Evolutionary conservation across 495 filamentous ascomycete species (phyloP).

Genomic region (Xylaria intraflava): DNA sequence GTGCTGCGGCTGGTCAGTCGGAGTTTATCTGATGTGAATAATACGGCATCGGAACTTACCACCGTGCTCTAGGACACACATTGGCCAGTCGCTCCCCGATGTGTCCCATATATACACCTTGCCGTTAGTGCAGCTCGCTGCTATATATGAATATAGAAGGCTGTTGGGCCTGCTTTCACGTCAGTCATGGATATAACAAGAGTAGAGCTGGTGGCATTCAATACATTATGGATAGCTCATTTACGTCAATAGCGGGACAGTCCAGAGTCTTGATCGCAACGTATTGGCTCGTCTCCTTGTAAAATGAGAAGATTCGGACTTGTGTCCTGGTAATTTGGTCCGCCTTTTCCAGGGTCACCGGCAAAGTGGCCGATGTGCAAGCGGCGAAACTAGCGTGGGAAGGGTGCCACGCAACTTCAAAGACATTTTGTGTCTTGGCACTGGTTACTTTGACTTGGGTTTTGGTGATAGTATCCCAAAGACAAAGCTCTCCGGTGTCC

Average conservation of each 20-base stretch:
- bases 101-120: conserved; percentile 81
- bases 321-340: conserved; percentile 41
- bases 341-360: conserved; percentile 32
- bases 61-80: conserved; percentile 67
- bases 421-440: conserved; percentile 61
- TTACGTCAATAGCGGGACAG: conserved; percentile 79
- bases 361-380: conserved; percentile 48
- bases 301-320: conserved; percentile 39
- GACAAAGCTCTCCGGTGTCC: conserved; percentile 60
- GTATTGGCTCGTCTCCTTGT: conserved; percentile 27
- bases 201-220: background rate
- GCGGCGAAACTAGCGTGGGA: conserved; percentile 49
- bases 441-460: conserved; percentile 40
- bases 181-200: conserved; percentile 40
- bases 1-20: conserved; percentile 28
- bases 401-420: conserved; percentile 76
- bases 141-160: conserved; percentile 51
- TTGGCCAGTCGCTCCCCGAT: conserved; percentile 45
- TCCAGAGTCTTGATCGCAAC: conserved; percentile 45
- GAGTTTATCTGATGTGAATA: background rate
- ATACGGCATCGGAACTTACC: conserved; percentile 16
- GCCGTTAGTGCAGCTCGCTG: conserved; percentile 80
- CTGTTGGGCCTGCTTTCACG: conserved; percentile 34
- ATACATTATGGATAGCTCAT: conserved; percentile 64
- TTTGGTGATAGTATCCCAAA: conserved; percentile 58